These are phyloP conservation scores for Ceraceosorus bombacis DNA, from an alignment of 1,284 basidiomycete species.

Conservation along the genomic window DNA sequence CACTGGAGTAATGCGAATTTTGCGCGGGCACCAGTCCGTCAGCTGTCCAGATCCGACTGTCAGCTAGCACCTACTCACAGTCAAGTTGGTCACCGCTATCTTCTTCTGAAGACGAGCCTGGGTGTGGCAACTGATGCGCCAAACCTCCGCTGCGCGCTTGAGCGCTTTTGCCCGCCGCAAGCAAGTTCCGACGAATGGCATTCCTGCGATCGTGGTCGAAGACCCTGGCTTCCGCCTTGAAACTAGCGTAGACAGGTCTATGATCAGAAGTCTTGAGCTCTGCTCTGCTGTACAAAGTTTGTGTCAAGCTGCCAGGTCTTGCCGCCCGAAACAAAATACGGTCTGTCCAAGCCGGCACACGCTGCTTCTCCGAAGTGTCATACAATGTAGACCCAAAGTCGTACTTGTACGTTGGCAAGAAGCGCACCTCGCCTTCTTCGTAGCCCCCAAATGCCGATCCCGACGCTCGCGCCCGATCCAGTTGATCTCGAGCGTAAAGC, in stretches of 20 bases:
- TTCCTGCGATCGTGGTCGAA: slow-evolving; percentile 70
- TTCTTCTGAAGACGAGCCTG: too few relatives aligned
- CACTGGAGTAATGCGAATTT: too few relatives aligned
- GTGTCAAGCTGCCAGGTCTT: slow-evolving; percentile 49
- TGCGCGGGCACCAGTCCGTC: too few relatives aligned
- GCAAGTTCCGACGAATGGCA: slow-evolving; percentile 59
- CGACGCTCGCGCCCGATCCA: slow-evolving; percentile 19
- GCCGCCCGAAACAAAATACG: slow-evolving; percentile 68
- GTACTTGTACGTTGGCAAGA: slow-evolving; percentile 82
- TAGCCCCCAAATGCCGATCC: slow-evolving; percentile 67
- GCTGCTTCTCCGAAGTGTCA: slow-evolving; percentile 90
- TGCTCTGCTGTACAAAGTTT: slow-evolving; percentile 56
- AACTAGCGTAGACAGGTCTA: slow-evolving; percentile 81
- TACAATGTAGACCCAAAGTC: slow-evolving; percentile 70
- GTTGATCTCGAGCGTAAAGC: slow-evolving; percentile 65
- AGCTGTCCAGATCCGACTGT: too few relatives aligned
- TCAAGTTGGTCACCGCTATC: too few relatives aligned
- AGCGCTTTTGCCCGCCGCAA: slow-evolving; percentile 11
- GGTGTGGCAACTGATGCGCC: too few relatives aligned
- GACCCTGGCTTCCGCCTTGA: slow-evolving; percentile 67
- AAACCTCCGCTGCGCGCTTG: slow-evolving; percentile 1
- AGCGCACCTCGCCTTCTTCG: slow-evolving; percentile 76
- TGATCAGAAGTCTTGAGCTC: slow-evolving; percentile 87
- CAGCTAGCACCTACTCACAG: too few relatives aligned
- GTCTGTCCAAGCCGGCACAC: slow-evolving; percentile 85